Evolutionary conservation across 176 grass and related monocot genomes (phyloP), one percentile per base, ranked within the genome.

Genomic region (Eleusine indica): DNA sequence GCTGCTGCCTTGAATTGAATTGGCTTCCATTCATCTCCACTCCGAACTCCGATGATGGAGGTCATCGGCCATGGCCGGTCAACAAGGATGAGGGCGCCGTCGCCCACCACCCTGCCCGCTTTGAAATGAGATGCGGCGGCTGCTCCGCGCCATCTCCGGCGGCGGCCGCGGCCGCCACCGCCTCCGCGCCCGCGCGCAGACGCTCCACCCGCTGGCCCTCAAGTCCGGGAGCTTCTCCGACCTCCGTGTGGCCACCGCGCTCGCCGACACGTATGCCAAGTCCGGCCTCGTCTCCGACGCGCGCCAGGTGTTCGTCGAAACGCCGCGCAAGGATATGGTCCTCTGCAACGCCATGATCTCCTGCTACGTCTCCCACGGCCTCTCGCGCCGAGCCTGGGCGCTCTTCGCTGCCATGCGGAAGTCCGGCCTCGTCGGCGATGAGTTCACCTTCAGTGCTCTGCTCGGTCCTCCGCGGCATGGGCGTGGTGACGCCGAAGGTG

Each of bases 361-460:
- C 49, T 93, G 92, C 82, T 98, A 90, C 82, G 58, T 82, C 3
- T 43, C 82, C 47, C 86, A 91, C 77, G 95, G 88, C 40, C 81
- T 88, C 30, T 56, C 69, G 48, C 52, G 57, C 64, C 79, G 90
- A 35, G 73, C 84, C 66, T 91, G 94, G 82, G 30, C 42, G 22
- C 64, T 95, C 53, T 88, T 94, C 17, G 38, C 35, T 44, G 66
- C 52, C 21, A 78, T 87, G 90, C 67, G 79, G 21, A 75, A 80
- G 16, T 71, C 74, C 8, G 85, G 82, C 11, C 56, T 91, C 71
- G 70, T 39, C 13, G 89, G 91, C 19, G 95, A 93, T 35, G 90
- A 68, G 62, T 98, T 98, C 85, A 98, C 95, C 12, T 90, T 97
- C 82, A 94, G 95, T 64, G 84, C 79, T 52, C 83, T 95, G 72